Evolutionary conservation across 257 asterid species (phyloP), one percentile per base, ranked within the genome.

Genomic region (Schizonepeta tenuifolia): DNA sequence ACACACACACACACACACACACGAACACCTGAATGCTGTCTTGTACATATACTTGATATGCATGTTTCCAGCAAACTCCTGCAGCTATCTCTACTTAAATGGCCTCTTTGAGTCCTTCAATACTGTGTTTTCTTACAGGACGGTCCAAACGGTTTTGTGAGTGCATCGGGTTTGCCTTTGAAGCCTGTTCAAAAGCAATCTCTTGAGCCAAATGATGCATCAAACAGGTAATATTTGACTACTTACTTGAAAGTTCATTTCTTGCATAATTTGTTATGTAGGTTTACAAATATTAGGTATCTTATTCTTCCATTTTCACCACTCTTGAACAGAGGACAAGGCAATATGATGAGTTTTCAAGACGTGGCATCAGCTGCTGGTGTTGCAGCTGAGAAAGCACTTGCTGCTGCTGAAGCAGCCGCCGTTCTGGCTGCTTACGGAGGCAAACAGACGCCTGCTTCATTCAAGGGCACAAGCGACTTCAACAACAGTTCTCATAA

Each of bases 351-450:
- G 74, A 72, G 46, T 69, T 84, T 83, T 63, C 79, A 86, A 63
- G 91, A 92, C 59, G 73, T 93, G 40, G 93, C 90, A 17, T 84
- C 97, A 1, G 97, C 95, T 59, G 99, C 96, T 68, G 89, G 90
- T 67, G 89, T 84, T 54, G 98, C 98, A 65, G 95, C 96, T 9
- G 91, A 88, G 84, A 87, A 90, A 80, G 97, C 98, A 12, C 77
- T 86, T 51, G 95, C 92, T 6, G 98, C 97, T 26, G 98, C 97
- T 28, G 93, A 89, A 79, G 97, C 93, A n/a, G 98, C 97, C n/a
- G 86, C 96, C 54, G 75, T 72, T 69, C 81, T 91, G 40, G 84
- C 95, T 68, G 79, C 95, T 60, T 69, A 74, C 41, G 81, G 75
- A 75, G 89, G 73, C 66, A 51, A 73, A 41, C 84, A 71, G 72